Percentiles rank a stretch among this genome's conserved stretches.
Conservation (phyloP, 1,139 yeast genomes). For the Debaryomyces subglobosus region DNA sequence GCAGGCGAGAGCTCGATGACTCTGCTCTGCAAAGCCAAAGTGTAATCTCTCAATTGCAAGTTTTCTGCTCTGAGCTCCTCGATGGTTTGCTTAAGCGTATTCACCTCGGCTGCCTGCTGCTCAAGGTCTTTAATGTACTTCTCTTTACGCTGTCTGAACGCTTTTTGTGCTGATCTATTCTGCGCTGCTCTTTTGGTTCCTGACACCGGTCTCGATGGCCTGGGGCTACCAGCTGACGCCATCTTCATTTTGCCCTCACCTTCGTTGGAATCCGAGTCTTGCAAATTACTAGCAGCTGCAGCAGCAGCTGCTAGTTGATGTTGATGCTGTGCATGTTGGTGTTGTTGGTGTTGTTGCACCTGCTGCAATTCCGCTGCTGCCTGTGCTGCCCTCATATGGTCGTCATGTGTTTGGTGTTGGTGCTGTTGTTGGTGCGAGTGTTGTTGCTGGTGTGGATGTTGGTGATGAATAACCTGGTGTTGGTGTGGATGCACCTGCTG, state of each 20-base stretch:
- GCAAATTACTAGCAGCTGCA: slow-evolving; percentile 13
- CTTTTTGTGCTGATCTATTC: slow-evolving; percentile 86
- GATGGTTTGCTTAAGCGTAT: slow-evolving; percentile 59
- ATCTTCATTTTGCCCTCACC: slow-evolving; percentile 15
- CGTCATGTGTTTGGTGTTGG: slow-evolving; percentile 14
- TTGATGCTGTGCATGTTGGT: slow-evolving; percentile 16
- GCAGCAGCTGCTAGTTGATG: slow-evolving; percentile 16
- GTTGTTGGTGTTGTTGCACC: slow-evolving; percentile 15
- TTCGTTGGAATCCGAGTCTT: slow-evolving; percentile 8
- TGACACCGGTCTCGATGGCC: slow-evolving; percentile 45
- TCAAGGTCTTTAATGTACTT: slow-evolving; percentile 78
- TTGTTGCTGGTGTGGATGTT: slow-evolving; percentile 10
- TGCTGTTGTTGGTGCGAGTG: slow-evolving; percentile 10
- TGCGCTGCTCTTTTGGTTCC: slow-evolving; percentile 85
- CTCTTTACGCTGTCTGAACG: slow-evolving; percentile 82
- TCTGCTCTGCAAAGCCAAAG: slow-evolving; percentile 67
- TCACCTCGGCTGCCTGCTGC: slow-evolving; percentile 63
- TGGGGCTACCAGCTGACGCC: slow-evolving; percentile 8
- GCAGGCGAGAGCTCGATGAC: slow-evolving; percentile 50
- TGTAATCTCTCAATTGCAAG: slow-evolving; percentile 71
- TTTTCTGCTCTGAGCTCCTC: slow-evolving; percentile 70
- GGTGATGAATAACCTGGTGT: slow-evolving; percentile 11
- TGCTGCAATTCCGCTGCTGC: slow-evolving; percentile 18
- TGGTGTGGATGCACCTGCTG: slow-evolving; percentile 11
- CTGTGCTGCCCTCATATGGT: slow-evolving; percentile 17